phyloP scores from a whole-genome alignment of 805 yeast species.

The Candida lessepsii region DNA sequence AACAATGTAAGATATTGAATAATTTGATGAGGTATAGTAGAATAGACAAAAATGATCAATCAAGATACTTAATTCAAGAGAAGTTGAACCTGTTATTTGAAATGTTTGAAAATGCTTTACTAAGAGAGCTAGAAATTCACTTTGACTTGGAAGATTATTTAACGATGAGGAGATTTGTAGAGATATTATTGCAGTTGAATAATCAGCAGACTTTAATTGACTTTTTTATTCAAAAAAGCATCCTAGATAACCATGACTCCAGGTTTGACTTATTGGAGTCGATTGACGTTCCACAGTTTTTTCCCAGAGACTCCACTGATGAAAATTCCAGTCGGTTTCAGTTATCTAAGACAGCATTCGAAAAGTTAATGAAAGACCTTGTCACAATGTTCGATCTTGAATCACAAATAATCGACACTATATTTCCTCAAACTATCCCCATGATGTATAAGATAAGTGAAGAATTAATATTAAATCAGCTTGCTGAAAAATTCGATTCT shows the following conservation, averaged over 20 bases:
- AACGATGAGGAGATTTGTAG: conserved; percentile 34
- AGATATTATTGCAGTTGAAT: conserved; percentile 33
- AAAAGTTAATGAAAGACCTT: conserved; percentile 26
- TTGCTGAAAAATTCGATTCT: conserved; percentile 31
- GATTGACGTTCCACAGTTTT: conserved; percentile 25
- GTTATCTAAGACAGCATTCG: conserved; percentile 17
- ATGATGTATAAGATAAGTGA: conserved; percentile 50
- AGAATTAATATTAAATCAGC: conserved; percentile 40
- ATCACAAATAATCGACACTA: conserved; percentile 36
- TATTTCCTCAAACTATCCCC: conserved; percentile 45
- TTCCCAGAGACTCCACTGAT: conserved; percentile 9
- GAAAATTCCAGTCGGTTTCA: conserved; percentile 10
- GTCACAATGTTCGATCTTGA: conserved; percentile 38
- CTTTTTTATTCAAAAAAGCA: conserved; percentile 42
- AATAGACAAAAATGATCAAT: conserved; percentile 30
- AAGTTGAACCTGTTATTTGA: conserved; percentile 58
- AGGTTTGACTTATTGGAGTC: conserved; percentile 28
- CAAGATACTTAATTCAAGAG: conserved; percentile 29
- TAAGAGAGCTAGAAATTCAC: conserved; percentile 65
- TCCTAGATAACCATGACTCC: conserved; percentile 29
- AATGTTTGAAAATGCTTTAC: conserved; percentile 67
- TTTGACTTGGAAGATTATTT: conserved; percentile 47
- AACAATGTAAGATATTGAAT: conserved; percentile 47
- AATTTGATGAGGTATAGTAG: conserved; percentile 41
- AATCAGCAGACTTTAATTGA: conserved; percentile 45